A percentile compares a stretch with the other conserved stretches of the same genome.
Conservation (phyloP, 768 basidiomycete genomes). For the Erythrobasidium yunnanense region DNA sequence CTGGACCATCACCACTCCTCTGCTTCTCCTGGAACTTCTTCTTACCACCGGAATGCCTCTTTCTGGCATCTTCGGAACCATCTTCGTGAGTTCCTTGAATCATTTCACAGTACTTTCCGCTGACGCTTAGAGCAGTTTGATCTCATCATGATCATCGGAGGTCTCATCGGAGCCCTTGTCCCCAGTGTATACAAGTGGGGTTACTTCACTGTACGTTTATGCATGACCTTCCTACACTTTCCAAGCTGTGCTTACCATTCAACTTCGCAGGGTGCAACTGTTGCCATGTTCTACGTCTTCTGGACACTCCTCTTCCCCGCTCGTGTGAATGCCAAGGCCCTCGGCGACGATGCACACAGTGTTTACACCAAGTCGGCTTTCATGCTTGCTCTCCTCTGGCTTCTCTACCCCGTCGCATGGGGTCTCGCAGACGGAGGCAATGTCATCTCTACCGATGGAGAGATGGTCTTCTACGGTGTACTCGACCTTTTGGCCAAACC, state of each 20-base stretch:
- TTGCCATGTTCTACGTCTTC: slow-evolving; percentile 49
- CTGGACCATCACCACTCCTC: slow-evolving; percentile 44
- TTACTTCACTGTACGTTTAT: neutral
- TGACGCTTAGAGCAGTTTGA: no score
- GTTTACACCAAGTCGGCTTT: slow-evolving; percentile 43
- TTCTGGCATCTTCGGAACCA: slow-evolving; percentile 47
- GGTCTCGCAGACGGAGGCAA: slow-evolving; percentile 49
- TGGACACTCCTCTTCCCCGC: slow-evolving; percentile 41
- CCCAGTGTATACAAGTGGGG: slow-evolving; percentile 51
- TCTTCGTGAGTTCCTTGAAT: slow-evolving; percentile 50
- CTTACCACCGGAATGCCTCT: slow-evolving; percentile 48
- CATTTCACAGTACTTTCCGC: no score
- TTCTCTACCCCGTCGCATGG: slow-evolving; percentile 54
- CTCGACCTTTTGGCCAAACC: slow-evolving; percentile 35
- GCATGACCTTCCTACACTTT: slow-evolving; percentile 42
- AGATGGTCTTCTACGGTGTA: slow-evolving; percentile 46
- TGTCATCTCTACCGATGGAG: slow-evolving; percentile 48
- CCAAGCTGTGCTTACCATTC: no score
- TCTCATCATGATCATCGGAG: slow-evolving; percentile 46
- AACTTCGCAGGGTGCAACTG: slow-evolving; percentile 48
- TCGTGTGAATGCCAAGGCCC: slow-evolving; percentile 38
- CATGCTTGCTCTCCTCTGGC: slow-evolving; percentile 51
- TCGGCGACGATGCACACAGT: slow-evolving; percentile 39
- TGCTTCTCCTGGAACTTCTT: slow-evolving; percentile 48
- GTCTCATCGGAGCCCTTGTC: slow-evolving; percentile 50